Conservation (phyloP, 1,284 basidiomycete genomes). For the Agroathelia rolfsii region DNA sequence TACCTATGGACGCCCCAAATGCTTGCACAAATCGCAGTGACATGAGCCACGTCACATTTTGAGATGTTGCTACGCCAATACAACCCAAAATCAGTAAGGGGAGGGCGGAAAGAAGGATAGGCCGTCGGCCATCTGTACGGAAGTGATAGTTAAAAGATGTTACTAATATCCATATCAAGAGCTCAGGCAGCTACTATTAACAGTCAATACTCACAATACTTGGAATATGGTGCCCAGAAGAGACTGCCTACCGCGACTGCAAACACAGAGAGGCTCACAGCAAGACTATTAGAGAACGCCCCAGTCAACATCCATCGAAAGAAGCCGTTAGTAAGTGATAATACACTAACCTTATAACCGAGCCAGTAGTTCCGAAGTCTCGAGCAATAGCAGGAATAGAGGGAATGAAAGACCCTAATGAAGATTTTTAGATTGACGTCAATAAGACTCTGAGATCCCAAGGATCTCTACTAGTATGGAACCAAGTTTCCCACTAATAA, state of each 20-base stretch:
- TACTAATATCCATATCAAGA: background rate
- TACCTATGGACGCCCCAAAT: slow-evolving; percentile 42
- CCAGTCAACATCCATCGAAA: background rate
- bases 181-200: too few relatives aligned
- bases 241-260: slow-evolving; percentile 32
- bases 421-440: slow-evolving; percentile 22
- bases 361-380: slow-evolving; percentile 45
- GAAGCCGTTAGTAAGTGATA: background rate
- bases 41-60: slow-evolving; percentile 40
- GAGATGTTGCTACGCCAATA: slow-evolving; percentile 45
- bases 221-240: slow-evolving; percentile 43
- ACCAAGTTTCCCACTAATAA: too few relatives aligned
- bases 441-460: too few relatives aligned
- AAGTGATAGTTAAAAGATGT: background rate
- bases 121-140: slow-evolving; percentile 46
- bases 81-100: slow-evolving; percentile 53
- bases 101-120: slow-evolving; percentile 50
- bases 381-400: slow-evolving; percentile 56
- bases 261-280: slow-evolving; percentile 36
- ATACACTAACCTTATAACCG: slow-evolving; percentile 43
- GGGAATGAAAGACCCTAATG: slow-evolving; percentile 52
- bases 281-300: slow-evolving; percentile 15
- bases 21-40: slow-evolving; percentile 56
- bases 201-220: slow-evolving; percentile 35
- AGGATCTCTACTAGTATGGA: too few relatives aligned